phyloP scores from a whole-genome alignment of 2,329 filamentous ascomycete genomes.

The Penicillium janthinellum region DNA sequence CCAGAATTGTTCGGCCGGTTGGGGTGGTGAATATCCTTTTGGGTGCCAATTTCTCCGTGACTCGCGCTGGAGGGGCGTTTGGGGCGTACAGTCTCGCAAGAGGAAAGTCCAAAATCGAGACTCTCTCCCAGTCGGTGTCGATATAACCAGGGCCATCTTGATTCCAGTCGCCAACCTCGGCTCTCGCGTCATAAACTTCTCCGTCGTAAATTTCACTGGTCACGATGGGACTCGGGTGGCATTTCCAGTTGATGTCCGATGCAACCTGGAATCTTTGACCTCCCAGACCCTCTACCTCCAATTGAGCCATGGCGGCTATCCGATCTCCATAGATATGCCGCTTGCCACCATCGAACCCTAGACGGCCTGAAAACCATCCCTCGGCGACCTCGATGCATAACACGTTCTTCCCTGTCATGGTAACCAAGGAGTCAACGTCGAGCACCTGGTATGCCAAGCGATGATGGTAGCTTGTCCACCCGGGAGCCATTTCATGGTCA shows the following conservation, averaged over 20 bases:
- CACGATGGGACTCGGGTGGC: constrained; percentile 15
- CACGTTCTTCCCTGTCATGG: not conserved
- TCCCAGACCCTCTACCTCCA: not conserved
- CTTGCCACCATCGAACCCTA: not conserved
- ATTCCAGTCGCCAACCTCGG: no score
- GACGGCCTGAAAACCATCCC: constrained; percentile 8
- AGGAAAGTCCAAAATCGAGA: not conserved
- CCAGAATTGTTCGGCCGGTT: constrained; percentile 53
- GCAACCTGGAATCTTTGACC: not conserved
- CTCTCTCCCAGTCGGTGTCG: no score
- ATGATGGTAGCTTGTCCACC: constrained; percentile 16
- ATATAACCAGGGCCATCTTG: no score
- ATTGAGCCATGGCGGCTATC: not conserved
- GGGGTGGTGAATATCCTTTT: constrained; percentile 34
- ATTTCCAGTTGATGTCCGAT: not conserved
- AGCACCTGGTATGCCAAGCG: constrained; percentile 9
- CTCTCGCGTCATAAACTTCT: constrained; percentile 51
- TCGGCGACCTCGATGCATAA: constrained; percentile 5
- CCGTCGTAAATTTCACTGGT: constrained; percentile 54
- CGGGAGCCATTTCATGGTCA: constrained; percentile 15
- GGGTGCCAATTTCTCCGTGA: constrained; percentile 33
- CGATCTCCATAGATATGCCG: constrained; percentile 9
- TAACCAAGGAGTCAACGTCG: constrained; percentile 1
- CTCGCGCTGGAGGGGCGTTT: constrained; percentile 43
- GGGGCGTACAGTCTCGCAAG: constrained; percentile 4